These are phyloP conservation scores for Artemisia argyi DNA, from an alignment of 129 eudicot species.

Conservation along the genomic window DNA sequence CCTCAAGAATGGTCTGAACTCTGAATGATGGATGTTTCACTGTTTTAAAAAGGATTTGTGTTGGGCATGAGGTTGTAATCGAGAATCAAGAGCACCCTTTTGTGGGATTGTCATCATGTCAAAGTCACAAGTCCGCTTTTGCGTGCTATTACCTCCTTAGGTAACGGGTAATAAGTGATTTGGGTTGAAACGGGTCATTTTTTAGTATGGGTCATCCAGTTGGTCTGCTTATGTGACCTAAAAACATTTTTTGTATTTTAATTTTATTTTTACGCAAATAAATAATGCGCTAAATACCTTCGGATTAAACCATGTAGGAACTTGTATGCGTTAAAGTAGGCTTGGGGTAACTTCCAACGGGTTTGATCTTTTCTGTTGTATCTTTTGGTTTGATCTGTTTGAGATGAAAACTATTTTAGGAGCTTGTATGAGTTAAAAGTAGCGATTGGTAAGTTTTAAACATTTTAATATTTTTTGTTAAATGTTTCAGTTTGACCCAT, in stretches of 20 bases:
- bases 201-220: neutral
- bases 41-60: conserved; percentile 14
- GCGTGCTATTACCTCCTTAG: conserved; percentile 9
- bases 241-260: neutral
- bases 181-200: neutral
- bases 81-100: conserved; percentile 26
- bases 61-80: conserved; percentile 16
- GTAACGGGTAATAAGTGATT: neutral
- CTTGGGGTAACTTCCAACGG: neutral
- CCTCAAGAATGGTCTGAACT: neutral
- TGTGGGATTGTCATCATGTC: conserved; percentile 22
- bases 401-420: neutral
- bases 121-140: conserved; percentile 6
- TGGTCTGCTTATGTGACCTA: neutral
- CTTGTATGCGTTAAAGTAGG: neutral
- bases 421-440: too few species aligned
- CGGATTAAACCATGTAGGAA: neutral
- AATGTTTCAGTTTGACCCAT: too few species aligned
- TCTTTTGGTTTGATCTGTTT: neutral
- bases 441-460: neutral
- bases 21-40: conserved; percentile 37
- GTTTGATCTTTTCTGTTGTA: neutral
- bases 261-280: neutral
- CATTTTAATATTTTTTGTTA: neutral
- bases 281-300: neutral